phyloP scores from a whole-genome alignment of 495 filamentous ascomycete genomes.

The Massariosphaeria phaeospora region DNA sequence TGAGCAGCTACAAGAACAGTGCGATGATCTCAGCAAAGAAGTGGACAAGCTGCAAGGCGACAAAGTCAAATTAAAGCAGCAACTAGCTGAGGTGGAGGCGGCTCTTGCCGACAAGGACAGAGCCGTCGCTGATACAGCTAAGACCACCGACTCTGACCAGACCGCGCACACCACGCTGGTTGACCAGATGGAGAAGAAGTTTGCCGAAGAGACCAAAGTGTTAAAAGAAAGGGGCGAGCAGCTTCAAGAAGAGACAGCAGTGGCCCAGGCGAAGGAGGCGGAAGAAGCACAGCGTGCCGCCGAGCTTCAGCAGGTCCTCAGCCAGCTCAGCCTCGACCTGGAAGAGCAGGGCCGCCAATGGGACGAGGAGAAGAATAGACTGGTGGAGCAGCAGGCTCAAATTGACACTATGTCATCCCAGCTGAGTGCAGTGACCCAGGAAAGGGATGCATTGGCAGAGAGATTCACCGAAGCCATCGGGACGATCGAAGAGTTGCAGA shows the following conservation, averaged over 20 bases:
- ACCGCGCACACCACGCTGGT: constrained; percentile 9
- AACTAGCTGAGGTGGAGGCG: constrained; percentile 22
- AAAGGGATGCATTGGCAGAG: constrained; percentile 11
- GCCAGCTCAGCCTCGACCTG: constrained; percentile 26
- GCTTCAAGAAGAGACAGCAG: constrained; percentile 26
- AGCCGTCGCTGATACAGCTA: constrained; percentile 5
- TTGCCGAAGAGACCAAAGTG: constrained; percentile 14
- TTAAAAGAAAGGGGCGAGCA: constrained; percentile 16
- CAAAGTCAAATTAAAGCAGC: constrained; percentile 20
- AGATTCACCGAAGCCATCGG: not conserved
- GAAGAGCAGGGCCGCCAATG: constrained; percentile 24
- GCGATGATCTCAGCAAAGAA: constrained; percentile 16
- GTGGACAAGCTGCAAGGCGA: constrained; percentile 23
- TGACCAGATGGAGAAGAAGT: constrained; percentile 26
- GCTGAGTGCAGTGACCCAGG: constrained; percentile 4
- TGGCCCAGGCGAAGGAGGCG: constrained; percentile 23
- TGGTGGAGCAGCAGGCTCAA: constrained; percentile 15
- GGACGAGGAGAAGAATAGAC: constrained; percentile 28
- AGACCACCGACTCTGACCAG: not conserved
- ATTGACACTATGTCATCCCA: constrained; percentile 11
- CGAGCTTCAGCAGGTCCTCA: constrained; percentile 26
- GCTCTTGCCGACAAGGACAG: constrained; percentile 23
- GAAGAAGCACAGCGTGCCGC: constrained; percentile 27
- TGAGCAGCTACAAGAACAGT: constrained; percentile 25
- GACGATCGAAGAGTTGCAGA: constrained; percentile 20